phyloP scores from a whole-genome alignment of 2,329 filamentous ascomycete genomes.

The Westerdykella sp. region DNA sequence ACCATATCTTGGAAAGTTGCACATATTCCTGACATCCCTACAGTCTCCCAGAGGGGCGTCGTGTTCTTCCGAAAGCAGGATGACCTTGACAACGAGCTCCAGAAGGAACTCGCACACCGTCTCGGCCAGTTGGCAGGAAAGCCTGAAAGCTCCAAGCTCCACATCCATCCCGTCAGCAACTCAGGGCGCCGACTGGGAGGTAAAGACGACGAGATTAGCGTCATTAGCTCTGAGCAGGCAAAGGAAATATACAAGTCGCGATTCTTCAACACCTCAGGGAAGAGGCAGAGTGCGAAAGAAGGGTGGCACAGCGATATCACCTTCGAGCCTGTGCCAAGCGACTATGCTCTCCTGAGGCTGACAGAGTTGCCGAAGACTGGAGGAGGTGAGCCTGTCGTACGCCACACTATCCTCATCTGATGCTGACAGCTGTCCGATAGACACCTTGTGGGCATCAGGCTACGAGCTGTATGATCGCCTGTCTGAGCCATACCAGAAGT shows the following conservation, averaged over 20 bases:
- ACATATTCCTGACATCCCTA: too few relatives aligned
- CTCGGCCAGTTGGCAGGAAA: constrained; percentile 56
- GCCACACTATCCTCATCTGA: not conserved
- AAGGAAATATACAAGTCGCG: constrained; percentile 29
- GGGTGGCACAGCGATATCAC: constrained; percentile 49
- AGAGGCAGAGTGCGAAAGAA: constrained; percentile 44
- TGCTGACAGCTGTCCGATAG: constrained; percentile 4
- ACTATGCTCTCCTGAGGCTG: constrained; percentile 34
- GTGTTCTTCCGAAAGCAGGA: constrained; percentile 52
- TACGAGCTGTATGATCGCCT: constrained; percentile 47
- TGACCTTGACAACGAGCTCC: constrained; percentile 46
- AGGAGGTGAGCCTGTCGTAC: constrained; percentile 38
- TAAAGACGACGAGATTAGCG: constrained; percentile 36
- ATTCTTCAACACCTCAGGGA: constrained; percentile 14
- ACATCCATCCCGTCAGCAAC: constrained; percentile 54
- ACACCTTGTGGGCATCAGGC: constrained; percentile 33
- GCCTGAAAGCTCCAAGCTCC: constrained; percentile 50
- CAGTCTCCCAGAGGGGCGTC: constrained; percentile 49
- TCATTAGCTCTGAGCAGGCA: constrained; percentile 33
- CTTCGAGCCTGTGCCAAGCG: constrained; percentile 36
- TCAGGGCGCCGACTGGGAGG: constrained; percentile 40
- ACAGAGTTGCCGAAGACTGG: constrained; percentile 31
- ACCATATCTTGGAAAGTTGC: constrained; percentile 1
- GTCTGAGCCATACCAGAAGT: constrained; percentile 44
- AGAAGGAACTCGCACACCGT: constrained; percentile 49